A percentile compares a stretch with the other conserved stretches of the same genome.
These are phyloP conservation scores for Boletus eberwhitei DNA, from an alignment of 768 basidiomycete genomes.

Conservation along the genomic window DNA sequence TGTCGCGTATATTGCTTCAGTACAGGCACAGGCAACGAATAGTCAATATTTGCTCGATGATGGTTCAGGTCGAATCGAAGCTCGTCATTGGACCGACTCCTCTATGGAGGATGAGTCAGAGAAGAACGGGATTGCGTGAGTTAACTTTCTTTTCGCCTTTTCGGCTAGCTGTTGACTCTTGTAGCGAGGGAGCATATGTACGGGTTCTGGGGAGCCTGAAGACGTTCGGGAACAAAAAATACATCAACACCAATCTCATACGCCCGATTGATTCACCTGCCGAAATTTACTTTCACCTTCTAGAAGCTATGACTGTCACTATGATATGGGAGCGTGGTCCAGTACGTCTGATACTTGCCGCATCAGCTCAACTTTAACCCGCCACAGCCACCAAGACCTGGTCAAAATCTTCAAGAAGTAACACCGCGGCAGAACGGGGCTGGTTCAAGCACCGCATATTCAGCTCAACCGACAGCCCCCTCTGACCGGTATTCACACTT, in stretches of 20 bases:
- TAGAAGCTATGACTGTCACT: conserved; percentile 71
- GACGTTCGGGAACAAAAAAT: conserved; percentile 74
- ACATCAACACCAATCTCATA: conserved; percentile 77
- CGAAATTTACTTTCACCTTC: conserved; percentile 79
- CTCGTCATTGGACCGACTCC: conserved; percentile 79
- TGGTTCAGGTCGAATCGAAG: conserved; percentile 76
- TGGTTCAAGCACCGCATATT: conserved; percentile 41
- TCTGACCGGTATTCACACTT: conserved; percentile 53
- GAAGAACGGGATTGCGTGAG: conserved; percentile 46
- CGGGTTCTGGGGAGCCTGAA: conserved; percentile 82
- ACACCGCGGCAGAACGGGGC: conserved; percentile 8
- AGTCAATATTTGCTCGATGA: conserved; percentile 80
- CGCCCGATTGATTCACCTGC: conserved; percentile 64
- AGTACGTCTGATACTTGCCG: conserved; percentile 37
- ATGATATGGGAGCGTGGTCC: conserved; percentile 65
- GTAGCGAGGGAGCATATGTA: conserved; percentile 73
- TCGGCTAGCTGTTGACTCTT: not conserved
- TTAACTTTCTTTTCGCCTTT: conserved; percentile 7
- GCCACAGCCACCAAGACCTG: conserved; percentile 33
- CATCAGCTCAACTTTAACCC: not conserved
- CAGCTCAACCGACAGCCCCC: conserved; percentile 31
- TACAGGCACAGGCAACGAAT: conserved; percentile 75
- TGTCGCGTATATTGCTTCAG: conserved; percentile 68
- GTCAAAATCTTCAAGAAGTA: conserved; percentile 21
- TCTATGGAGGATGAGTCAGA: conserved; percentile 52